phyloP scores from a whole-genome alignment of 768 basidiomycete genomes.

The Melanogaster broomeanus region DNA sequence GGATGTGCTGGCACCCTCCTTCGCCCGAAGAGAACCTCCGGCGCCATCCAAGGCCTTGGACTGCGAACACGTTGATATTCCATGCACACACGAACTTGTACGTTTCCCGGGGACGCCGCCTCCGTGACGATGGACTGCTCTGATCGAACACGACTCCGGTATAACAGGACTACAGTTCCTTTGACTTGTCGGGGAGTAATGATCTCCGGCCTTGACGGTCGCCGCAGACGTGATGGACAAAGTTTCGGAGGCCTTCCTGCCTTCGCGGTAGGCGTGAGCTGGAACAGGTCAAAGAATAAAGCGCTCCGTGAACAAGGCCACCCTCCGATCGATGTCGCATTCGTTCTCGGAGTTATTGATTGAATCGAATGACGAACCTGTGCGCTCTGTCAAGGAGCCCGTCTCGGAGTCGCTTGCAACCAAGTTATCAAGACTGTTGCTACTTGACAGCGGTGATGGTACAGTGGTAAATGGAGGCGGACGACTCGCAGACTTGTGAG shows the following conservation, averaged over 20 bases:
- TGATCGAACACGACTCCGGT: constrained; percentile 23
- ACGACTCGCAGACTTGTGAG: constrained; percentile 17
- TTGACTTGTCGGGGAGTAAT: constrained; percentile 19
- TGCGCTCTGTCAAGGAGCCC: constrained; percentile 64
- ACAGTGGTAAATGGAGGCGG: constrained; percentile 18
- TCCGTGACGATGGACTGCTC: constrained; percentile 25
- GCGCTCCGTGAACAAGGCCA: constrained; percentile 31
- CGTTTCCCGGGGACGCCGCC: constrained; percentile 22
- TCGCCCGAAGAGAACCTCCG: constrained; percentile 24
- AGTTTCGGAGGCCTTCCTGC: constrained; percentile 37
- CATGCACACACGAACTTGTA: constrained; percentile 30
- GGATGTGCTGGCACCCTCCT: constrained; percentile 44
- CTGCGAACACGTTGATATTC: constrained; percentile 15
- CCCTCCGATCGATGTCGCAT: constrained; percentile 30
- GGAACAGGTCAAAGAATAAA: constrained; percentile 52
- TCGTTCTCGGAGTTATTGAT: constrained; percentile 51
- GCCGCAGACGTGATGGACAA: constrained; percentile 36
- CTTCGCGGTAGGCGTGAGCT: constrained; percentile 42
- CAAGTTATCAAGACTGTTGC: constrained; percentile 45
- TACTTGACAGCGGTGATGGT: constrained; percentile 37
- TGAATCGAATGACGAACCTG: constrained; percentile 55
- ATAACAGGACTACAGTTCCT: constrained; percentile 15
- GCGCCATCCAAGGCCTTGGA: constrained; percentile 13
- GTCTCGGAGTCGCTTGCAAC: constrained; percentile 57
- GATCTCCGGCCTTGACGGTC: constrained; percentile 34